phyloP scores from a whole-genome alignment of 2,329 filamentous ascomycete genomes.

The Plenodomus tracheiphilus region DNA sequence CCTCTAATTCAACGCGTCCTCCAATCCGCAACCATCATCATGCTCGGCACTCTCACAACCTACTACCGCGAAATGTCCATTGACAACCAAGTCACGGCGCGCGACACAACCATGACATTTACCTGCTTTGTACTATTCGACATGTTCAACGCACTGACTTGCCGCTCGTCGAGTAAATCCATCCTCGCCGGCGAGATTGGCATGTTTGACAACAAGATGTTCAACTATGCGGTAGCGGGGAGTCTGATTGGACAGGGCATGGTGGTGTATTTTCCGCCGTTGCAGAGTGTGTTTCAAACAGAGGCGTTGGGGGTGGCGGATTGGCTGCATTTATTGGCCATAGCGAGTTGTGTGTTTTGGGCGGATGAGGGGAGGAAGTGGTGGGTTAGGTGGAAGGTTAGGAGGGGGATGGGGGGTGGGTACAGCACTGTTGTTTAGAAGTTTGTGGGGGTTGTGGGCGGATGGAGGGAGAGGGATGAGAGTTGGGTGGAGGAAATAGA shows the following conservation, averaged over 20 bases:
- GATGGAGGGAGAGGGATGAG: background rate
- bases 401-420: slow-evolving; percentile 38
- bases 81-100: slow-evolving; percentile 80
- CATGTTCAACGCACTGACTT: slow-evolving; percentile 98
- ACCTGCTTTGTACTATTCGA: slow-evolving; percentile 99
- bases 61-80: slow-evolving; percentile 90
- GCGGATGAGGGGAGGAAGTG: slow-evolving; percentile 88
- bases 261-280: slow-evolving; percentile 91
- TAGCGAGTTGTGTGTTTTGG: slow-evolving; percentile 94
- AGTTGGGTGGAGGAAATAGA: background rate
- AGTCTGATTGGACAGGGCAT: slow-evolving; percentile 83
- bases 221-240: slow-evolving; percentile 92
- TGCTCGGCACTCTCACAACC: slow-evolving; percentile 86
- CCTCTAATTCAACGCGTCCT: slow-evolving; percentile 82
- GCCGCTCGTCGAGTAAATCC: slow-evolving; percentile 88
- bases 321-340: slow-evolving; percentile 68
- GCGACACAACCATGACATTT: slow-evolving; percentile 99
- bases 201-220: slow-evolving; percentile 84
- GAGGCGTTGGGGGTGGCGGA: slow-evolving; percentile 78
- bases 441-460: background rate
- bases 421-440: slow-evolving; percentile 45
- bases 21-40: slow-evolving; percentile 85
- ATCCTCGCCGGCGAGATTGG: slow-evolving; percentile 83
- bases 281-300: slow-evolving; percentile 95
- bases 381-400: slow-evolving; percentile 49